phyloP scores from a whole-genome alignment of 1,284 basidiomycete species.

The Ceratobasidium sp. region DNA sequence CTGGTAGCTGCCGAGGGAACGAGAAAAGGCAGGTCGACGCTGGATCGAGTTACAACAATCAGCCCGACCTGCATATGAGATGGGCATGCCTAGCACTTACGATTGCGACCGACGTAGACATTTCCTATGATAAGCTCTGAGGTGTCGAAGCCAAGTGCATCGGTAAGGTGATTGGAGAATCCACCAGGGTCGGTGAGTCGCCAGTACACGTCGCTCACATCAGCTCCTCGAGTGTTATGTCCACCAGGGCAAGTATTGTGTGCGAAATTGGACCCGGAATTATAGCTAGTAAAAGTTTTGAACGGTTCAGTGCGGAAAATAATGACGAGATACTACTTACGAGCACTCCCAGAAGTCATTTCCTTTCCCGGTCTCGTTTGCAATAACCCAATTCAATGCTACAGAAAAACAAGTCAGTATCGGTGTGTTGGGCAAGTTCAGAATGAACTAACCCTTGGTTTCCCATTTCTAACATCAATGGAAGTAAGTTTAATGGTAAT shows the following conservation, averaged over 20 bases:
- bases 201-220: conserved; percentile 29
- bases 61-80: too few species aligned
- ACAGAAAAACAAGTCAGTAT: too few species aligned
- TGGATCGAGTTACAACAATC: too few species aligned
- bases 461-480: conserved; percentile 19
- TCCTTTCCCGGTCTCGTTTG: conserved; percentile 31
- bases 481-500: neutral
- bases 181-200: conserved; percentile 13
- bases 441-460: conserved; percentile 1
- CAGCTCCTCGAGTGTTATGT: conserved; percentile 23
- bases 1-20: neutral
- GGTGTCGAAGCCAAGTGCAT: conserved; percentile 13
- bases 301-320: neutral
- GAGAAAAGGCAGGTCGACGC: conserved; percentile 20
- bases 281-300: neutral
- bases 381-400: conserved; percentile 31
- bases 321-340: too few species aligned
- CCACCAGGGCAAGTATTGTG: conserved; percentile 31
- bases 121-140: conserved; percentile 21
- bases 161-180: conserved; percentile 14
- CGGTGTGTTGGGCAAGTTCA: neutral
- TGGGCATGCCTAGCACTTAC: conserved; percentile 15
- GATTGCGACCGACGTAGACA: conserved; percentile 27
- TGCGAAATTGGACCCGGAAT: conserved; percentile 3
- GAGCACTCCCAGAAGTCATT: conserved; percentile 31